phyloP scores from a whole-genome alignment of 306 rosid species.

The Medicago arabica region DNA sequence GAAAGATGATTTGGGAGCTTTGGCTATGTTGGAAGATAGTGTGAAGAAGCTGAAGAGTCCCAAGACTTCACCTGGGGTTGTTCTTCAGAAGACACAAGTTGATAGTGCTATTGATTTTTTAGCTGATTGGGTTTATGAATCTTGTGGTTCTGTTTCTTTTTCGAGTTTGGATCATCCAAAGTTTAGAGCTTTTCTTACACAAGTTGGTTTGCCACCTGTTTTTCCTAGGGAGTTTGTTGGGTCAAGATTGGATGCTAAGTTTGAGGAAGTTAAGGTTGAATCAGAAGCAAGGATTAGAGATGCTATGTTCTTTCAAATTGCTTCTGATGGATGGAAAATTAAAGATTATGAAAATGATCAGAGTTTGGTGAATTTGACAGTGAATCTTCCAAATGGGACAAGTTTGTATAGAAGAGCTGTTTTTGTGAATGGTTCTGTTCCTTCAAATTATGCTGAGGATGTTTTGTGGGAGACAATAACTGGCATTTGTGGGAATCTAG shows the following conservation, averaged over 20 bases:
- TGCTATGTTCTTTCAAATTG: slow-evolving; percentile 91
- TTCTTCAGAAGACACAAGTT: slow-evolving; percentile 66
- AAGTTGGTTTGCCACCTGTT: slow-evolving; percentile 74
- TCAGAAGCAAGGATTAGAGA: slow-evolving; percentile 82
- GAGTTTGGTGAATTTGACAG: slow-evolving; percentile 70
- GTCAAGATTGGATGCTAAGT: slow-evolving; percentile 61
- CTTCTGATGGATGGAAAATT: slow-evolving; percentile 80
- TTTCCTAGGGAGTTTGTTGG: slow-evolving; percentile 66
- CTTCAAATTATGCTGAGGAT: slow-evolving; percentile 83
- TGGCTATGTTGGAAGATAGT: slow-evolving; percentile 94
- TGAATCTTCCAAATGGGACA: slow-evolving; percentile 93
- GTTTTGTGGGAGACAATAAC: slow-evolving; percentile 86
- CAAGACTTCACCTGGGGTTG: slow-evolving; percentile 78
- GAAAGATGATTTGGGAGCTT: slow-evolving; percentile 85
- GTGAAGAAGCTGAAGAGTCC: slow-evolving; percentile 98
- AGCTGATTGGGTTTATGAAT: slow-evolving; percentile 86
- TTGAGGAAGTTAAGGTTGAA: slow-evolving; percentile 76
- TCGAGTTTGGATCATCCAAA: slow-evolving; percentile 82
- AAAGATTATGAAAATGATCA: slow-evolving; percentile 51
- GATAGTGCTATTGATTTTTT: slow-evolving; percentile 75
- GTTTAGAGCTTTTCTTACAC: slow-evolving; percentile 81
- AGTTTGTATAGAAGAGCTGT: slow-evolving; percentile 80
- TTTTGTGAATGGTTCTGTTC: slow-evolving; percentile 71
- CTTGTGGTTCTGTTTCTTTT: slow-evolving; percentile 82
- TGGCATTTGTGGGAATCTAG: slow-evolving; percentile 77